phyloP scores from a whole-genome alignment of 78 protist species.

The Polysphondylium violaceum region DNA sequence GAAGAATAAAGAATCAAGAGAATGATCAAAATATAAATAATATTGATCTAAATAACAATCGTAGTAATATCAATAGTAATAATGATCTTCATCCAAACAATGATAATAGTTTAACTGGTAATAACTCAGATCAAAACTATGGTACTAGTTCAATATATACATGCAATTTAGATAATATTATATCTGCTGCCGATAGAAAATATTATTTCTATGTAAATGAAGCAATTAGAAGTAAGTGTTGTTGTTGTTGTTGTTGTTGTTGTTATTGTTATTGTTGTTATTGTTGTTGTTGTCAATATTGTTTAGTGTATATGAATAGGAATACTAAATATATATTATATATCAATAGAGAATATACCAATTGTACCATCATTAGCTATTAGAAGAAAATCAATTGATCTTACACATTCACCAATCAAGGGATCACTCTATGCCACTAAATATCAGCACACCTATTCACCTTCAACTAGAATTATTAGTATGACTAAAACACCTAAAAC shows the following conservation, averaged over 20 bases:
- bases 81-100: not conserved
- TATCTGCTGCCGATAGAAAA: conserved; percentile 59
- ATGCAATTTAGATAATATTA: conserved; percentile 25
- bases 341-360: conserved; percentile 42
- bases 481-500: conserved; percentile 17
- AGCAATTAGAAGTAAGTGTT: conserved; percentile 66
- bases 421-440: conserved; percentile 61
- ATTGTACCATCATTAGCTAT: conserved; percentile 76
- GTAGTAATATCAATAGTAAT: not conserved
- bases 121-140: not conserved
- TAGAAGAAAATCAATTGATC: conserved; percentile 68
- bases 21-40: not conserved
- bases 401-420: conserved; percentile 64
- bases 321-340: not conserved
- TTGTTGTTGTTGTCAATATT: too few relatives aligned
- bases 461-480: conserved; percentile 37
- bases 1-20: not conserved
- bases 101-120: not conserved
- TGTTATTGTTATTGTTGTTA: not conserved
- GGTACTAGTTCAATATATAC: too few relatives aligned
- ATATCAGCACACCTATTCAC: conserved; percentile 54
- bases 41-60: not conserved
- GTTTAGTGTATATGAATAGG: too few relatives aligned
- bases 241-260: not conserved
- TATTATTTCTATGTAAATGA: conserved; percentile 74